Percentiles rank a stretch among this genome's conserved stretches.
These are phyloP conservation scores for Digitaria exilis DNA, from an alignment of 202 grass and related monocot species.

Conservation along the genomic window DNA sequence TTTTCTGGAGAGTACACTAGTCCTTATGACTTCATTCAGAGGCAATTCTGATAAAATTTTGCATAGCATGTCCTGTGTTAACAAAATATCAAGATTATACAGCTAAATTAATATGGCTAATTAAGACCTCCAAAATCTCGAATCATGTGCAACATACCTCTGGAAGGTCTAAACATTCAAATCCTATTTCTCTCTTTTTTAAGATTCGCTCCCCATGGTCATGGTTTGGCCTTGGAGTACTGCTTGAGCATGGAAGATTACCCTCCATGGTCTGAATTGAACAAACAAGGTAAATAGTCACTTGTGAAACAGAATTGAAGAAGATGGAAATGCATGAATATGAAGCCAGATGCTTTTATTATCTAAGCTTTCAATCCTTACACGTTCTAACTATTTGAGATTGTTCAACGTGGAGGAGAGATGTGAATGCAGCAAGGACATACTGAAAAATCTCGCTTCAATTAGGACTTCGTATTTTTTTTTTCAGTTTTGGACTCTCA, in stretches of 20 bases:
- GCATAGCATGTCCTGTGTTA: neutral
- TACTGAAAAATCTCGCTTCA: neutral
- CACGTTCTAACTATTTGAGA: neutral
- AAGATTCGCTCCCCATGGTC: neutral
- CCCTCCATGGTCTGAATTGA: neutral
- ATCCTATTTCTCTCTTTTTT: neutral
- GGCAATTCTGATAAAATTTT: neutral
- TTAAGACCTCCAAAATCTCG: neutral
- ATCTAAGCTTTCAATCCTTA: neutral
- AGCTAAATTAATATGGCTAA: neutral
- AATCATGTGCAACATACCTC: neutral
- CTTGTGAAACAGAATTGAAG: neutral
- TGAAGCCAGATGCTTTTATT: neutral
- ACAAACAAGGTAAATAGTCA: neutral
- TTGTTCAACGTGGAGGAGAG: neutral
- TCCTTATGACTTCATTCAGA: neutral
- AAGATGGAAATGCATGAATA: neutral
- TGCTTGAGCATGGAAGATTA: neutral
- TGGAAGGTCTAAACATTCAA: neutral
- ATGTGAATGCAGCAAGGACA: neutral
- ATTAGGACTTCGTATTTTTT: neutral
- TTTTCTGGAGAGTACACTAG: neutral
- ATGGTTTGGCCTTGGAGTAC: slow-evolving; percentile 6
- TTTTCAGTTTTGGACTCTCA: neutral
- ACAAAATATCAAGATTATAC: neutral